phyloP scores from a whole-genome alignment of 1,284 basidiomycete genomes.

The Ceratobasidium papillatum region DNA sequence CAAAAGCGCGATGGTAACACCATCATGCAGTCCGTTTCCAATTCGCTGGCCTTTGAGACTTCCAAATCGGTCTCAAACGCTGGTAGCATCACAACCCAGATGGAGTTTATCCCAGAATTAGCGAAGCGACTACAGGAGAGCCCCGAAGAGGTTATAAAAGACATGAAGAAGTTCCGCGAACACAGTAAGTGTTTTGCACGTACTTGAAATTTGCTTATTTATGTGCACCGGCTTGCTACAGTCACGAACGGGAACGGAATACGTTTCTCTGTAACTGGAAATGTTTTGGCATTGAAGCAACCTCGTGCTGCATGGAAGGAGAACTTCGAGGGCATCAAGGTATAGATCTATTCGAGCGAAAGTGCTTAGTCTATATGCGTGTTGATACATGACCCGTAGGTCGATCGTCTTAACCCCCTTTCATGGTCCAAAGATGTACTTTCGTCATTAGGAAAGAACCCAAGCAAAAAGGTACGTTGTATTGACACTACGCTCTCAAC shows the following conservation, averaged over 20 bases:
- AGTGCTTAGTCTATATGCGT: background rate
- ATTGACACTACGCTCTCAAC: background rate
- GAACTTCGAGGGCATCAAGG: conserved; percentile 72
- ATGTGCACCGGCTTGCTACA: conserved; percentile 51
- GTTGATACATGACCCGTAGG: conserved; percentile 52
- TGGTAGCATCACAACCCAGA: conserved; percentile 75
- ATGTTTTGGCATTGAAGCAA: conserved; percentile 75
- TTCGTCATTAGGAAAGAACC: conserved; percentile 76
- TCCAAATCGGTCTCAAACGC: conserved; percentile 72
- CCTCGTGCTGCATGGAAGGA: conserved; percentile 79
- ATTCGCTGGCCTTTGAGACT: conserved; percentile 72
- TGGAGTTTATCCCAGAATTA: conserved; percentile 82
- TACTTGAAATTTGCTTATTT: background rate
- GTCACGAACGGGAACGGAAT: conserved; percentile 83
- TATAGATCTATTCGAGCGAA: conserved; percentile 52
- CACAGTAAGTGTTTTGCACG: conserved; percentile 61
- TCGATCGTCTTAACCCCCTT: conserved; percentile 69
- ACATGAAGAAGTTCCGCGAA: conserved; percentile 77
- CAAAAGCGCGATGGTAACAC: conserved; percentile 90
- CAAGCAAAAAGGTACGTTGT: conserved; percentile 69
- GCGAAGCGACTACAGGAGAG: conserved; percentile 76
- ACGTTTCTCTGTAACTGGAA: conserved; percentile 88
- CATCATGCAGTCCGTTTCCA: conserved; percentile 78
- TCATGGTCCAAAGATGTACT: conserved; percentile 76
- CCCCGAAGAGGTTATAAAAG: conserved; percentile 74